Conservation (phyloP, 2,329 filamentous ascomycete species). For the Penicillium sp. region DNA sequence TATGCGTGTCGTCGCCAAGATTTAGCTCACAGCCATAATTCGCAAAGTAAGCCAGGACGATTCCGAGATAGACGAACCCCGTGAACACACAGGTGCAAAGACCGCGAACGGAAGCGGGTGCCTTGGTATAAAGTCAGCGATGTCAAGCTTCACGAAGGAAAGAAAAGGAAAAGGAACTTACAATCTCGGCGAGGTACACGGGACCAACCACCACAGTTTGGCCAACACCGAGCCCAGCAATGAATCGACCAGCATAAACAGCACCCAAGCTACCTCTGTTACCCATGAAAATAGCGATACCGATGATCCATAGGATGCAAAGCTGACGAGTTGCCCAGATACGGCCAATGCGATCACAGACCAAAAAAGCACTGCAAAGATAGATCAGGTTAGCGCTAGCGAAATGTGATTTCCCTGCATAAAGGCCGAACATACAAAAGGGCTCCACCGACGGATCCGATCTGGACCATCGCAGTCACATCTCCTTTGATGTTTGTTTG, state of each 20-base stretch:
- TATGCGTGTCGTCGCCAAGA: conserved; percentile 48
- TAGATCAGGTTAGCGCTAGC: not conserved
- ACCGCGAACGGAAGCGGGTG: conserved; percentile 70
- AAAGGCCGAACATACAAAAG: conserved; percentile 53
- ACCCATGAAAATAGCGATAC: not conserved
- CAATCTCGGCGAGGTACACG: conserved; percentile 6
- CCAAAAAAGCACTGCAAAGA: not conserved
- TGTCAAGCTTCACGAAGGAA: not conserved
- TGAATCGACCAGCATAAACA: conserved; percentile 6
- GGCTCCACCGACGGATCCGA: conserved; percentile 74
- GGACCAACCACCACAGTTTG: conserved; percentile 4
- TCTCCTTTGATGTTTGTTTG: conserved; percentile 74
- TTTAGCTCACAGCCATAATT: conserved; percentile 66
- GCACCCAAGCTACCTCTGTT: not conserved
- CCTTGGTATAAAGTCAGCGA: conserved; percentile 14
- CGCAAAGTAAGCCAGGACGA: conserved; percentile 80
- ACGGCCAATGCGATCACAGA: conserved; percentile 3
- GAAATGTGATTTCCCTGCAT: not conserved
- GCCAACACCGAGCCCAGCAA: conserved; percentile 4
- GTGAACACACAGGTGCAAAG: conserved; percentile 75
- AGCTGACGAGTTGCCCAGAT: conserved; percentile 8
- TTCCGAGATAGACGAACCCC: conserved; percentile 68
- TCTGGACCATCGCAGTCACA: conserved; percentile 80
- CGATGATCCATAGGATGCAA: conserved; percentile 8
- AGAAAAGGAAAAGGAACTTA: not conserved